Conservation (phyloP, 305 asterid genomes). For the Fraxinus albicans region DNA sequence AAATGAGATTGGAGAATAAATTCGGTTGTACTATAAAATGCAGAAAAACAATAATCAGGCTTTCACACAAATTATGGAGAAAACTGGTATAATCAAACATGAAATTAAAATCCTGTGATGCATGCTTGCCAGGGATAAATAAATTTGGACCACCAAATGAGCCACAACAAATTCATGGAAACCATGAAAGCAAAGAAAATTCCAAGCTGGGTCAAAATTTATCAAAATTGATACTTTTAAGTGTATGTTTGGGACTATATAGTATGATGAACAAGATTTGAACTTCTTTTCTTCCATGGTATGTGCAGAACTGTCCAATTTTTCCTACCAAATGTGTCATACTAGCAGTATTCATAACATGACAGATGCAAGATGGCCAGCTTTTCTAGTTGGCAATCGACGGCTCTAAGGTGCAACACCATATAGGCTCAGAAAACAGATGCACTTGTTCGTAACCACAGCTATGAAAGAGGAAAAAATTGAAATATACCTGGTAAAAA, state of each 20-base stretch:
- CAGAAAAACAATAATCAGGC: constrained; percentile 16
- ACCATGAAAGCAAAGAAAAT: background rate
- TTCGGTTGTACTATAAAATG: constrained; percentile 67
- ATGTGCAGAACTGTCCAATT: background rate
- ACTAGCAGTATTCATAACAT: background rate
- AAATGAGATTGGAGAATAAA: constrained; percentile 85
- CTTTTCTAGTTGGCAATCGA: background rate
- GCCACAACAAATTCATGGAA: background rate
- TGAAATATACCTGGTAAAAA: constrained; percentile 72
- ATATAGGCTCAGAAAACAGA: background rate
- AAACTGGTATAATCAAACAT: background rate
- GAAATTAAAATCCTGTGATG: background rate
- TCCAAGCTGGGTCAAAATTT: background rate
- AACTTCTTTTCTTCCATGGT: background rate
- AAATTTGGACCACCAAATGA: background rate
- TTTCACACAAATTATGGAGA: background rate
- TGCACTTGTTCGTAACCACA: constrained; percentile 12
- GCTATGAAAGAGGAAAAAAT: constrained; percentile 8
- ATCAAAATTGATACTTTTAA: background rate
- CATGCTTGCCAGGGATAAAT: background rate
- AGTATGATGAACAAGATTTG: background rate
- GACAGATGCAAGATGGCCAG: background rate
- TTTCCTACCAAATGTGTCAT: background rate
- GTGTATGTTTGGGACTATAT: background rate
- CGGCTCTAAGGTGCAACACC: background rate